phyloP scores from a whole-genome alignment of 1,284 basidiomycete genomes.

The Sporisorium graminicola region DNA sequence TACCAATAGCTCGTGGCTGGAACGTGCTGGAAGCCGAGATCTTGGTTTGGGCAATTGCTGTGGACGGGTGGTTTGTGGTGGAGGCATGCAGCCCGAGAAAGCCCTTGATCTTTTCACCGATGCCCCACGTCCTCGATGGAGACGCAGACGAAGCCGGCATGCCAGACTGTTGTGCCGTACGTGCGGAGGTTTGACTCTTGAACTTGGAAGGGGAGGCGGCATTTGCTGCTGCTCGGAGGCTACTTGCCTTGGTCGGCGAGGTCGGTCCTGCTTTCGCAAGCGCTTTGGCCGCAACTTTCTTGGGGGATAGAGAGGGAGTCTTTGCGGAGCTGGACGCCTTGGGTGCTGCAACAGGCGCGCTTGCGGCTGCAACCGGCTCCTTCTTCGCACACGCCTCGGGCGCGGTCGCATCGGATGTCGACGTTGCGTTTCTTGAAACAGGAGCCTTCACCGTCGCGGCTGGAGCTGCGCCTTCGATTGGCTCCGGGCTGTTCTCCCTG shows the following conservation, averaged over 20 bases:
- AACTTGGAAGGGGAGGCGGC: conserved; percentile 35
- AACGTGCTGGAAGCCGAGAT: conserved; percentile 38
- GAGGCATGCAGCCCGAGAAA: conserved; percentile 55
- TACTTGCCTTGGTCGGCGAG: conserved; percentile 43
- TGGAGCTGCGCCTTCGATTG: conserved; percentile 2
- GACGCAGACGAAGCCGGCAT: conserved; percentile 30
- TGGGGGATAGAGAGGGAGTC: conserved; percentile 35
- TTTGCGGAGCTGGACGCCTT: conserved; percentile 24
- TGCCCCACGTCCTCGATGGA: conserved; percentile 44
- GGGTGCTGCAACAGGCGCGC: conserved; percentile 4
- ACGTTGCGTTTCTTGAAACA: conserved; percentile 3
- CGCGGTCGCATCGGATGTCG: neutral
- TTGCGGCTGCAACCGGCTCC: neutral
- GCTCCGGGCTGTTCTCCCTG: conserved; percentile 33
- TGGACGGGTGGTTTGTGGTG: conserved; percentile 27
- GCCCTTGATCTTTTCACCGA: conserved; percentile 59
- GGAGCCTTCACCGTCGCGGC: neutral
- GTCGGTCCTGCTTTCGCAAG: conserved; percentile 38
- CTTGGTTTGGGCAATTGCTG: conserved; percentile 33
- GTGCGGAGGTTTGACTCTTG: conserved; percentile 24
- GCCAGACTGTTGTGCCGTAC: conserved; percentile 24
- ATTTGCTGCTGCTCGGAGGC: conserved; percentile 40
- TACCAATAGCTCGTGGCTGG: conserved; percentile 31
- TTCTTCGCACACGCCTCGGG: conserved; percentile 4
- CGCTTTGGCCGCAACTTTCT: conserved; percentile 48